Evolutionary conservation across 129 eudicot genomes (phyloP), one percentile per base, ranked within the genome.

Genomic region (Flaveria linearis): DNA sequence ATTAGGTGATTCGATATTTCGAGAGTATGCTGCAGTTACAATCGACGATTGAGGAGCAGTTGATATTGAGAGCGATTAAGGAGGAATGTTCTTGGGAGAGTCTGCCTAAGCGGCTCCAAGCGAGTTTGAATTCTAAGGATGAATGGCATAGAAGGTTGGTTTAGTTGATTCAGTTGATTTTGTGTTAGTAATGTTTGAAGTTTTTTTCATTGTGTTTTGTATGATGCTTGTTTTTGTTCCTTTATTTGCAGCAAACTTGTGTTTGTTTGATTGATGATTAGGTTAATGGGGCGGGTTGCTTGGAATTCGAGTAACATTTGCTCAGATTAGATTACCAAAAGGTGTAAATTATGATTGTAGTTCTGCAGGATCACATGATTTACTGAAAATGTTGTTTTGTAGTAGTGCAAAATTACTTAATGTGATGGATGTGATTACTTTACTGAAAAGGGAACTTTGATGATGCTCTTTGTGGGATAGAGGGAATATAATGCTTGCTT

Each of bases 71-170:
- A 85, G 99, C 99, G 43, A 91, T 95, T 43, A 88, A 74, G 77
- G 99, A 95, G 60, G 97, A 95, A 84, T 91, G 96, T 74, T 76
- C 84, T 0, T 95, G 97, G 97, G 99, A 95, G 82, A 89, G 78
- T 83, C 90, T 95, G 72, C 99, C 97, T 12, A 95, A 87, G 78
- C 90, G 97, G 46, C 96, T 95, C 71, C 97, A 95, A 81, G 77
- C 97, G 63, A 87, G 82, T 78, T 81, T 91, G 67, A 76, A 69
- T 82, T 87, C 99, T 25, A 89, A 84, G 81, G 99, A 95, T n/a
- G 99, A 95, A 80, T 95, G 99, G 99, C 96, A 95, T 75, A 79
- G 94, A 74, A 91, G 96, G 99, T 94, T 57, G 9, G 70, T 81
- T 53, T 67, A 67, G 28, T 80, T 72, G 12, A 42, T 79, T 36